Evolutionary conservation across 2,329 filamentous ascomycete species (phyloP), one percentile per base, ranked within the genome.

Genomic region (Ophiocordyceps camponoti-leonardi): DNA sequence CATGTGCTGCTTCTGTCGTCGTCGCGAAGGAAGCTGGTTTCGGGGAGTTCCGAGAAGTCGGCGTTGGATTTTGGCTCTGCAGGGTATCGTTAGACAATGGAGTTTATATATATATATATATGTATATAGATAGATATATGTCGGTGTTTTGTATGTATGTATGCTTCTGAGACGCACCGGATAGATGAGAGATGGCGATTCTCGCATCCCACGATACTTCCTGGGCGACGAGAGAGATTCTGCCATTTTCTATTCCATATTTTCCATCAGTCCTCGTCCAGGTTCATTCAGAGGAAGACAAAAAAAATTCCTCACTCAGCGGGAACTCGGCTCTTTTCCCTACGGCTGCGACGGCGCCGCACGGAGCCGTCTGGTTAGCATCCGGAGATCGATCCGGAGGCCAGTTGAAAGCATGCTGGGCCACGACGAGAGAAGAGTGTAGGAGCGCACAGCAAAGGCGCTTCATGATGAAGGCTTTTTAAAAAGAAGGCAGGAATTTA

Each of bases 241-340:
- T 62, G 13, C 73, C 76, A 46, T 70, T 69, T 14, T 65, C 74
- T 77, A 14, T 12, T n/a, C 12, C n/a, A n/a, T 13, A 16, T 18
- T 37, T 6, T 16, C 13, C 33, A 37, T 37, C 33, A 37, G 33
- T 37, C 6, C 33, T 44, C 54, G 73, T 71, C 58, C 20, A 80
- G 52, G n/a, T n/a, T n/a, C 4, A 8, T 5, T 8, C 4, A 26
- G 23, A 4, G 8, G 23, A 4, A 26, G 31, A 35, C 31, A 6
- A 26, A 2, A 16, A 6, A 16, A n/a, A 14, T 35, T 16, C 6
- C 33, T 44, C 54, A 74, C 71, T 59, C 20, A 80, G 52, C 22
- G 76, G 77, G 49, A 78, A 79, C 4, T 67, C 54, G 0, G 73
- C 78, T 46, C 76, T 62, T 49, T 73, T 73, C 0, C 58, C 59